These are phyloP conservation scores for Metarhizium humberi DNA, from an alignment of 2,329 filamentous ascomycete species.

Conservation along the genomic window DNA sequence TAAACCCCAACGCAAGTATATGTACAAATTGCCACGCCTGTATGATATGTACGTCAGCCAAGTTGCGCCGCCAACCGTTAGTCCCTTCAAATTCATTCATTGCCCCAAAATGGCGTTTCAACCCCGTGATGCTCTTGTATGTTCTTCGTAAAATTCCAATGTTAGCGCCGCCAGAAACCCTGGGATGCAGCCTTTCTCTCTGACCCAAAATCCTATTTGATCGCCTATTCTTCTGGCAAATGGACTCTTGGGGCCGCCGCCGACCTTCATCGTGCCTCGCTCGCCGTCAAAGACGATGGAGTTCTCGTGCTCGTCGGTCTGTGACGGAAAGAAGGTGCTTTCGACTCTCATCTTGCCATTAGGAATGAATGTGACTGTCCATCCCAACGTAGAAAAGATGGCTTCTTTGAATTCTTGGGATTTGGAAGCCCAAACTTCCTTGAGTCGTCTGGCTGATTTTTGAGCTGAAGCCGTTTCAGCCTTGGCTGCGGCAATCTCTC, in stretches of 20 bases:
- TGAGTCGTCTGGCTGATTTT: slow-evolving; percentile 77
- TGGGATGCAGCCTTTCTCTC: slow-evolving; percentile 86
- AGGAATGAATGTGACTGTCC: slow-evolving; percentile 93
- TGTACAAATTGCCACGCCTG: neutral
- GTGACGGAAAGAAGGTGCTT: slow-evolving; percentile 68
- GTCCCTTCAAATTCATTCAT: neutral
- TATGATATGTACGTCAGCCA: neutral
- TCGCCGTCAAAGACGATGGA: slow-evolving; percentile 84
- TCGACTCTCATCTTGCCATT: slow-evolving; percentile 93
- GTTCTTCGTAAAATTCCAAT: slow-evolving; percentile 82
- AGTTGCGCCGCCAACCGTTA: neutral
- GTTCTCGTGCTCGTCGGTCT: slow-evolving; percentile 60
- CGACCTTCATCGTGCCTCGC: slow-evolving; percentile 95
- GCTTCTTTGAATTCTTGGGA: slow-evolving; percentile 92
- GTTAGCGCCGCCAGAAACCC: slow-evolving; percentile 88
- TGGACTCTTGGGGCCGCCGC: slow-evolving; percentile 74
- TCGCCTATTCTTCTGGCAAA: slow-evolving; percentile 81
- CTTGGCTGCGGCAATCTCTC: slow-evolving; percentile 65
- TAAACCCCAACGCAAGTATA: neutral
- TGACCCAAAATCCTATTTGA: slow-evolving; percentile 91
- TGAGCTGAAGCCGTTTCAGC: slow-evolving; percentile 62
- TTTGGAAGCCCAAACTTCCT: slow-evolving; percentile 87
- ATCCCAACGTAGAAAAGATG: slow-evolving; percentile 83
- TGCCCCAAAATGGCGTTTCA: neutral
- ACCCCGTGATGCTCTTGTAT: slow-evolving; percentile 13